These are phyloP conservation scores for Diatrype stigma DNA, from an alignment of 2,329 filamentous ascomycete genomes.

Conservation along the genomic window DNA sequence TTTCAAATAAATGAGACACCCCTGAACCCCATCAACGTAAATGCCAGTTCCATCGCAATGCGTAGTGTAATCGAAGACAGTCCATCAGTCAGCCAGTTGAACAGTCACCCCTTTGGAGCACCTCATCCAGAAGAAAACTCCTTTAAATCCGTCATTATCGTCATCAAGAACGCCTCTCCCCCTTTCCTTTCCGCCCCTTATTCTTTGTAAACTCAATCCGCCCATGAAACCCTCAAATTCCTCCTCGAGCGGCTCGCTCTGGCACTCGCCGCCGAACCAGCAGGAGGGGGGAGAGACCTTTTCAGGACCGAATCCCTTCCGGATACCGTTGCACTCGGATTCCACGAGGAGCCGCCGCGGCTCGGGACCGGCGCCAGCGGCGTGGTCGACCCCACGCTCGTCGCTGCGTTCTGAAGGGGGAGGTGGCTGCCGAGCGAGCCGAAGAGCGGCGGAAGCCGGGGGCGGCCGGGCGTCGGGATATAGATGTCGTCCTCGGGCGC, in stretches of 20 bases:
- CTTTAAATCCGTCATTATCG: too few species aligned
- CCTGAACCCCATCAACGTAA: too few species aligned
- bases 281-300: constrained; percentile 20
- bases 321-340: constrained; percentile 1
- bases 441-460: constrained; percentile 19
- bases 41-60: not conserved
- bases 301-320: constrained; percentile 21
- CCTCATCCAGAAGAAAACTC: too few species aligned
- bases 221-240: constrained; percentile 30
- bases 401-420: too few species aligned
- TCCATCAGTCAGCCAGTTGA: too few species aligned
- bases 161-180: too few species aligned
- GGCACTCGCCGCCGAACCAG: constrained; percentile 9
- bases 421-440: too few species aligned
- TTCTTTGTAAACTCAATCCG: too few species aligned
- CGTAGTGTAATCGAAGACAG: too few species aligned
- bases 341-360: not conserved
- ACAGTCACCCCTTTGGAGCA: too few species aligned
- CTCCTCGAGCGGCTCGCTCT: constrained; percentile 16
- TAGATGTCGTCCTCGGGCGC: constrained; percentile 12
- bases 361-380: constrained; percentile 27
- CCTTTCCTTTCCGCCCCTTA: too few species aligned
- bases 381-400: constrained; percentile 25
- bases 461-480: constrained; percentile 27
- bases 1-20: too few species aligned